Percentiles rank a stretch among this genome's conserved stretches.
These are phyloP conservation scores for Ensete glaucum DNA, from an alignment of 176 grass and related monocot species.

Conservation along the genomic window DNA sequence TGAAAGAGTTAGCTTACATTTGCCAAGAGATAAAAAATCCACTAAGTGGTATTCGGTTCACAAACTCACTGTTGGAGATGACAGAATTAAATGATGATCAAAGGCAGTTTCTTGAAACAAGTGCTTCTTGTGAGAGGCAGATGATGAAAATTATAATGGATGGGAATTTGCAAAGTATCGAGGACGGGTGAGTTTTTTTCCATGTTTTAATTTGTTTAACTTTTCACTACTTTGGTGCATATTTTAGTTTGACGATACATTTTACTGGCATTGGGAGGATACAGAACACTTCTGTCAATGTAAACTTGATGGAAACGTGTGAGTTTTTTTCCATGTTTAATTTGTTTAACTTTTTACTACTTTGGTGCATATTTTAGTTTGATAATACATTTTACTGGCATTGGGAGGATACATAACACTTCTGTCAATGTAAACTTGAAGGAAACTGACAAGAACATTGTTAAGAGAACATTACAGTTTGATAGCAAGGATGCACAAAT, in stretches of 20 bases:
- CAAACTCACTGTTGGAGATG: slow-evolving; percentile 73
- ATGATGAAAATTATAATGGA: slow-evolving; percentile 82
- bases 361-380: background rate
- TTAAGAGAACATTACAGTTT: background rate
- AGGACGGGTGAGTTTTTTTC: slow-evolving; percentile 57
- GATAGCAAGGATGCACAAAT: background rate
- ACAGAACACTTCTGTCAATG: background rate
- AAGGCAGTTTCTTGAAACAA: slow-evolving; percentile 93
- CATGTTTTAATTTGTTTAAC: slow-evolving; percentile 7
- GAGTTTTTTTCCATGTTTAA: slow-evolving; percentile 26
- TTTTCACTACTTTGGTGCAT: background rate
- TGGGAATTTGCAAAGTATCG: slow-evolving; percentile 67
- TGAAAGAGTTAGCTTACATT: slow-evolving; percentile 94
- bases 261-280: background rate
- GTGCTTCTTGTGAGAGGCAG: slow-evolving; percentile 78
- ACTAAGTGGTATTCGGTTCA: slow-evolving; percentile 81
- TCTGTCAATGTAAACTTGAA: background rate
- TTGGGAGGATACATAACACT: background rate
- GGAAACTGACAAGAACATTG: background rate
- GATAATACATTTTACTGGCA: background rate
- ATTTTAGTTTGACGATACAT: background rate
- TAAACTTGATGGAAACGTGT: slow-evolving; percentile 27
- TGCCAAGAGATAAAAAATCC: slow-evolving; percentile 99
- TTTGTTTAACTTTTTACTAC: background rate
- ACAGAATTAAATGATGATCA: slow-evolving; percentile 84